These are phyloP conservation scores for Ilyonectria sp. DNA, from an alignment of 2,329 filamentous ascomycete species.

Conservation along the genomic window DNA sequence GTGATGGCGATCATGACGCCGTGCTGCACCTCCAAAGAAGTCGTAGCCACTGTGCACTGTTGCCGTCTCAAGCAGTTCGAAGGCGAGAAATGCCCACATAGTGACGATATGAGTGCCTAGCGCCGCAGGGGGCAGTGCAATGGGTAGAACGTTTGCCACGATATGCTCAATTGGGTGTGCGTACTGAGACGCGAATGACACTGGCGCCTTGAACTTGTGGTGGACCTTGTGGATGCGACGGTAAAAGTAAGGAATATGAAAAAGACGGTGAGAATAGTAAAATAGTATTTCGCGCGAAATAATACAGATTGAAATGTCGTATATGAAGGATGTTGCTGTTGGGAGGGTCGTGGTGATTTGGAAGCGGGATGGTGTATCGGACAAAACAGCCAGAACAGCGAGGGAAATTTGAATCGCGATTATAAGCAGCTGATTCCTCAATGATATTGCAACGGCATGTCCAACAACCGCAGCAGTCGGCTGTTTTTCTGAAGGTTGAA, in stretches of 20 bases:
- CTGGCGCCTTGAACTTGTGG: constrained; percentile 69
- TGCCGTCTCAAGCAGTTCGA: constrained; percentile 65
- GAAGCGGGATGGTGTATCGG: constrained; percentile 51
- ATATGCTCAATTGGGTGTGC: constrained; percentile 71
- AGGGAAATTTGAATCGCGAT: constrained; percentile 50
- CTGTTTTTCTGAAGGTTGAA: constrained; percentile 67
- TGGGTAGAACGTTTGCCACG: constrained; percentile 67
- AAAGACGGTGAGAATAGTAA: constrained; percentile 69
- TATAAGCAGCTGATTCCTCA: constrained; percentile 64
- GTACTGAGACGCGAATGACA: constrained; percentile 70
- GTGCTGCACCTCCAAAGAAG: constrained; percentile 63
- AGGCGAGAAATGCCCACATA: constrained; percentile 64
- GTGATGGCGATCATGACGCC: constrained; percentile 71
- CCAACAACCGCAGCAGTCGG: constrained; percentile 61
- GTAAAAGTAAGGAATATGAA: constrained; percentile 66
- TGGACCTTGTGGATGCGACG: constrained; percentile 68
- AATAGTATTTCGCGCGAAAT: constrained; percentile 66
- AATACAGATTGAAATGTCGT: constrained; percentile 59
- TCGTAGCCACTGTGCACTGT: constrained; percentile 73
- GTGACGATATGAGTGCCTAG: constrained; percentile 66
- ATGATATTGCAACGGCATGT: constrained; percentile 60
- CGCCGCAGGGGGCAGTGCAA: constrained; percentile 64
- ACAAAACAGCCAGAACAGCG: constrained; percentile 28
- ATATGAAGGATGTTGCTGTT: constrained; percentile 51
- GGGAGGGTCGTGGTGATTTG: constrained; percentile 58